These are phyloP conservation scores for Penicillium dipodomyicola DNA, from an alignment of 495 filamentous ascomycete species.

Conservation along the genomic window DNA sequence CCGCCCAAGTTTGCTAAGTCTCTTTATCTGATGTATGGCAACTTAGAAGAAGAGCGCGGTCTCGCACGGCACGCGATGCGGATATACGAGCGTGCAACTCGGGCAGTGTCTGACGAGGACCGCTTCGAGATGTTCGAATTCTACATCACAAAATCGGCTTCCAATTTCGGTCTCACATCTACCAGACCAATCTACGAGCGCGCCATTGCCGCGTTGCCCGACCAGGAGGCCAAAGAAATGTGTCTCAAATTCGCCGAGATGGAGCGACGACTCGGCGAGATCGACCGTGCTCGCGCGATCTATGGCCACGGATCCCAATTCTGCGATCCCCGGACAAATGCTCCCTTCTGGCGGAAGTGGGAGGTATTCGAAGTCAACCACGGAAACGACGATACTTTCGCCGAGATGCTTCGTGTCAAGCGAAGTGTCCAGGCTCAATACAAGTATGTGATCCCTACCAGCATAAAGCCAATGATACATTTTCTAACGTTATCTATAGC, in stretches of 20 bases:
- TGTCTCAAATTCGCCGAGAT: conserved; percentile 99
- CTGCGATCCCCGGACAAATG: conserved; percentile 88
- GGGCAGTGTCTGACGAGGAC: conserved; percentile 93
- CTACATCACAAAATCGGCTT: conserved; percentile 98
- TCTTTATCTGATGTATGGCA: conserved; percentile 97
- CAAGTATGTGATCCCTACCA: conserved; percentile 56
- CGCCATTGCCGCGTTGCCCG: conserved; percentile 85
- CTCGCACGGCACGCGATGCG: conserved; percentile 98
- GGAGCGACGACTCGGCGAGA: conserved; percentile 94
- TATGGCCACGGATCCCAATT: conserved; percentile 97
- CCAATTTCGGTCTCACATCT: conserved; percentile 94
- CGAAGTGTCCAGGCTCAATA: conserved; percentile 95
- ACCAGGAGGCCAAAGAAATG: conserved; percentile 94
- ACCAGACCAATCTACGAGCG: conserved; percentile 97
- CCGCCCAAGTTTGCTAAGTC: conserved; percentile 95
- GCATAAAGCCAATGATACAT: background rate
- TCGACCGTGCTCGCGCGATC: conserved; percentile 91
- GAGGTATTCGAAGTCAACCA: conserved; percentile 95
- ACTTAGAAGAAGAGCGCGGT: conserved; percentile 92
- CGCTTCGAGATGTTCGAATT: conserved; percentile 98
- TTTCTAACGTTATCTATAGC: conserved; percentile 36
- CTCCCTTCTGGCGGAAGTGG: conserved; percentile 94
- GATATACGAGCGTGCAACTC: conserved; percentile 96
- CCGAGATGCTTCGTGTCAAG: conserved; percentile 98
- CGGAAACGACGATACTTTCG: conserved; percentile 98